phyloP scores from a whole-genome alignment of 495 filamentous ascomycete genomes.

The Penicillium waksmanii region DNA sequence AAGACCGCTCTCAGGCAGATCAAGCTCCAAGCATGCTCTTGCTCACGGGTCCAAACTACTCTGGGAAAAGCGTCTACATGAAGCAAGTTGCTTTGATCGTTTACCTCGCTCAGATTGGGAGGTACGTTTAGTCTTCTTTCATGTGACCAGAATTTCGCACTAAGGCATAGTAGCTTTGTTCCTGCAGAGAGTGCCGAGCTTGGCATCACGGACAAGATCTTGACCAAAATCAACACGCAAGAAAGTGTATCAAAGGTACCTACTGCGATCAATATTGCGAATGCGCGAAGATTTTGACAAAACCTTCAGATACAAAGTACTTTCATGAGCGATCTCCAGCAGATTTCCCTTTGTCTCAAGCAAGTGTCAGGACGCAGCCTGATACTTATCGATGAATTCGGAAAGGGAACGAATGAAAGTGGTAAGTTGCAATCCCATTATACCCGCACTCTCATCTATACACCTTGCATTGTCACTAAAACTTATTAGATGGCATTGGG shows the following conservation, averaged over 20 bases:
- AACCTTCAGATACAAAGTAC: conserved; percentile 72
- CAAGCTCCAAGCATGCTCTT: conserved; percentile 72
- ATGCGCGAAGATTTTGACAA: not conserved
- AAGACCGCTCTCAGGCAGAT: not conserved
- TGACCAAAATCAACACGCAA: conserved; percentile 84
- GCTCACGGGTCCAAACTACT: conserved; percentile 93
- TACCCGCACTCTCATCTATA: not conserved
- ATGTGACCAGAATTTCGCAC: not conserved
- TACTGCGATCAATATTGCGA: not conserved
- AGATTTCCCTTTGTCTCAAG: conserved; percentile 77
- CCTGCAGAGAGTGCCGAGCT: conserved; percentile 79
- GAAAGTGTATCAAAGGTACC: conserved; percentile 77
- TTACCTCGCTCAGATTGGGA: conserved; percentile 90
- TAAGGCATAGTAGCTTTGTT: conserved; percentile 62
- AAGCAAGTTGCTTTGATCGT: conserved; percentile 93
- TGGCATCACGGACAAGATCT: conserved; percentile 89
- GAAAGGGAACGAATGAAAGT: conserved; percentile 83
- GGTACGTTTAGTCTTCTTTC: conserved; percentile 32
- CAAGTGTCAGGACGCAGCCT: conserved; percentile 79
- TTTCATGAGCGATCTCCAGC: conserved; percentile 91
- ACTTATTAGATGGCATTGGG: conserved; percentile 71
- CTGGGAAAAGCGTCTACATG: conserved; percentile 94
- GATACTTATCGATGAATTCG: conserved; percentile 91
- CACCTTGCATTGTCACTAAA: not conserved
- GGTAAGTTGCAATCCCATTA: conserved; percentile 37